Evolutionary conservation across 2,329 filamentous ascomycete species (phyloP), one percentile per base, ranked within the genome.

Genomic region (Biscogniauxia mediterranea): DNA sequence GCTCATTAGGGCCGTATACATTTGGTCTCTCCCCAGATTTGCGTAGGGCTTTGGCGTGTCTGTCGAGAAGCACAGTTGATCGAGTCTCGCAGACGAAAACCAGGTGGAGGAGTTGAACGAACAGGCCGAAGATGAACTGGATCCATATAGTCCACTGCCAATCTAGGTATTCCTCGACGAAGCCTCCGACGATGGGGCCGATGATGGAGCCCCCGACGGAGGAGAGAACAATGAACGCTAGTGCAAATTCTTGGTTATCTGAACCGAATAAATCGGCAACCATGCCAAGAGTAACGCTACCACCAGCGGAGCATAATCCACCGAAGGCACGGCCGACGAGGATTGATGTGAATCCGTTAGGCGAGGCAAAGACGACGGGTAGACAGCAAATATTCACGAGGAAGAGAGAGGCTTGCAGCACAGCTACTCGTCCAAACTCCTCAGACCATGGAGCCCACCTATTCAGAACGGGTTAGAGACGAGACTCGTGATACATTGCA

Each of bases 91-190:
- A 84, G 7, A 85, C 82, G 17, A 82, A 73, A 67, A 84, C 77
- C 79, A 81, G 19, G 81, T 67, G 50, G 72, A 90, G 70, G 4
- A 84, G 1, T 67, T 87, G 84, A 0, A 84, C 82, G 20, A 77
- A 75, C 8, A 68, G 80, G 5, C 85, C 85, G 50, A 86, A 78
- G 52, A 86, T 83, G 52, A 88, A 76, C 64, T 87, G 84, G 51
- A 86, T 80, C 84, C 85, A 88, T 68, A 88, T 86, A 59, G 83
- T 84, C 85, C 85, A 88, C 26, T 79, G 77, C 82, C 84, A 87
- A 42, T 71, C 62, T 6, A 81, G 67, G 65, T 77, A 76, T 11
- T 75, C 73, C 51, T 82, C 76, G 6, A 85, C 76, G 57, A 83
- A 84, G 0, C 83, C 83, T 9, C 84, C 84, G 8, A 83, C 77